A percentile compares a stretch with the other conserved stretches of the same genome.
These are phyloP conservation scores for Trichoderma sp. DNA, from an alignment of 2,329 filamentous ascomycete genomes.

Conservation along the genomic window DNA sequence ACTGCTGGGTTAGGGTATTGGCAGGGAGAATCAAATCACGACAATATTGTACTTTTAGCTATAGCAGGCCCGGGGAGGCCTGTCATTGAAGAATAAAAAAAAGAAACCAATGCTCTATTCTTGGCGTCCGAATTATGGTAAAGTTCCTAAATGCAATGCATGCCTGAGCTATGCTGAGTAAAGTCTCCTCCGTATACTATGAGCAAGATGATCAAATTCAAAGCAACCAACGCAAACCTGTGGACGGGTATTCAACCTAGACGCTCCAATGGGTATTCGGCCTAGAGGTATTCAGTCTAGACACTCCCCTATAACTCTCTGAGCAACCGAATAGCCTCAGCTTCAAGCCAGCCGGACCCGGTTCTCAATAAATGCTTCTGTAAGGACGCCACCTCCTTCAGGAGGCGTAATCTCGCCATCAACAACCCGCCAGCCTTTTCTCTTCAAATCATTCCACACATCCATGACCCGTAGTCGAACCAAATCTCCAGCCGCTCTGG, in stretches of 20 bases:
- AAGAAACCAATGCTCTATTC: neutral
- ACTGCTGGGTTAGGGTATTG: constrained; percentile 34
- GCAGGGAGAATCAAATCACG: constrained; percentile 23
- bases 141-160: neutral
- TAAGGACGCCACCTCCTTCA: constrained; percentile 35
- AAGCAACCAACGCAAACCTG: neutral
- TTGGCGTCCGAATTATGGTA: neutral
- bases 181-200: neutral
- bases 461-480: constrained; percentile 70
- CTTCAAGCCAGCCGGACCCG: constrained; percentile 15
- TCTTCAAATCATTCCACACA: constrained; percentile 68
- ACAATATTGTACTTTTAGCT: constrained; percentile 43
- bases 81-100: neutral
- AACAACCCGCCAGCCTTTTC: constrained; percentile 66
- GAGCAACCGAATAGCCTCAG: neutral
- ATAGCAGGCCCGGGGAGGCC: constrained; percentile 27
- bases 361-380: constrained; percentile 43
- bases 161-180: neutral
- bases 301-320: neutral
- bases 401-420: constrained; percentile 51
- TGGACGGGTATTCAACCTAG: neutral
- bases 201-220: neutral
- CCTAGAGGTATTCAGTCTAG: neutral
- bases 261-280: neutral
- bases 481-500: constrained; percentile 83